Percentiles rank a stretch among this genome's conserved stretches.
These are phyloP conservation scores for Glomus cerebriforme DNA, from an alignment of 192 early-diverging fungal species.

Conservation along the genomic window DNA sequence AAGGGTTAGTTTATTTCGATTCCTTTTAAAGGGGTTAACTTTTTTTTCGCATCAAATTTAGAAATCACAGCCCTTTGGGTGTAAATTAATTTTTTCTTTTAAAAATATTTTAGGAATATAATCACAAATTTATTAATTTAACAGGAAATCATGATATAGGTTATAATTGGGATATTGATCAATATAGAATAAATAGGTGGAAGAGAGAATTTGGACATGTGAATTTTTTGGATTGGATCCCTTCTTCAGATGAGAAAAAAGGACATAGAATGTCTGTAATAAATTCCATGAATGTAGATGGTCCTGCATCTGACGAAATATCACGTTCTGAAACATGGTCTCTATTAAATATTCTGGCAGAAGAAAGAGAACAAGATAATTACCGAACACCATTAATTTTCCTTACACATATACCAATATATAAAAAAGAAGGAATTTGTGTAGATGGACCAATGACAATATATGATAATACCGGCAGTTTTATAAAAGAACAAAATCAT, in stretches of 20 bases:
- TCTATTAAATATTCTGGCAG: constrained; percentile 47
- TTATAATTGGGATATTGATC: constrained; percentile 59
- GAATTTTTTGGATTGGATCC: constrained; percentile 46
- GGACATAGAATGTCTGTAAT: constrained; percentile 35
- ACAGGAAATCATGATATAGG: constrained; percentile 73
- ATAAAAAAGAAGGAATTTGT: constrained; percentile 59
- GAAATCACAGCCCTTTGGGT: too few relatives aligned
- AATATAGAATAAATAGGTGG: constrained; percentile 53
- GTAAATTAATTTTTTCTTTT: too few relatives aligned
- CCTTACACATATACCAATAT: constrained; percentile 62
- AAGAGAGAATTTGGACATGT: constrained; percentile 56
- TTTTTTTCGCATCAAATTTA: not conserved
- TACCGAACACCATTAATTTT: constrained; percentile 52
- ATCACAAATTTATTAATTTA: constrained; percentile 47
- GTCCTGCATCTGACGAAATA: constrained; percentile 46
- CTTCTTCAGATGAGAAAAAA: constrained; percentile 2
- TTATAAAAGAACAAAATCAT: constrained; percentile 60
- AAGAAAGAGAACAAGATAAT: constrained; percentile 33
- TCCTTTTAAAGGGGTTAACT: not conserved
- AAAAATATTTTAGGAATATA: constrained; percentile 7
- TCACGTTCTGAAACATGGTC: constrained; percentile 57
- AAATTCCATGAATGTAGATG: constrained; percentile 48
- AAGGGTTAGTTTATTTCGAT: constrained; percentile 22
- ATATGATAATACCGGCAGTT: constrained; percentile 37
- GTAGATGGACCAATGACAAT: constrained; percentile 45